Evolutionary conservation across 495 filamentous ascomycete species (phyloP).

Genomic region (Copromyces sp.): DNA sequence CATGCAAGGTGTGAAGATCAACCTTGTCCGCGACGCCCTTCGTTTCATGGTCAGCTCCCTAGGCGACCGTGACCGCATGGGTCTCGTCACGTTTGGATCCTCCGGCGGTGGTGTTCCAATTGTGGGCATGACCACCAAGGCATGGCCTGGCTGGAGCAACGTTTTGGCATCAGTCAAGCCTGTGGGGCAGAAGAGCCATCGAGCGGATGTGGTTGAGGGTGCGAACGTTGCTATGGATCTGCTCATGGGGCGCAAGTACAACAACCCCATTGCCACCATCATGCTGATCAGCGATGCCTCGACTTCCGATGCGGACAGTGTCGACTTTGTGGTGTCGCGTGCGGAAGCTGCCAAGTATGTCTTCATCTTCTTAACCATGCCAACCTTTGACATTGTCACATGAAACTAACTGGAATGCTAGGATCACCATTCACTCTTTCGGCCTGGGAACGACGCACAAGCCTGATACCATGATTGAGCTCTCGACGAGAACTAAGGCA

Average conservation of each 20-base stretch:
- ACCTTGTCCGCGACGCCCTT: constrained; percentile 82
- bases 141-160: constrained; percentile 85
- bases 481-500: constrained; percentile 91
- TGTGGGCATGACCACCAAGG: constrained; percentile 95
- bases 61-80: constrained; percentile 94
- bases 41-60: constrained; percentile 87
- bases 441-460: constrained; percentile 96
- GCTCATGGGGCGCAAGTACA: constrained; percentile 93
- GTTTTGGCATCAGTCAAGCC: constrained; percentile 83
- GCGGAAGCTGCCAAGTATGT: constrained; percentile 94
- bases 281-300: constrained; percentile 97
- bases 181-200: constrained; percentile 90
- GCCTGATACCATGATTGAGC: constrained; percentile 95
- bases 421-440: constrained; percentile 93
- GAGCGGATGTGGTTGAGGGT: constrained; percentile 94
- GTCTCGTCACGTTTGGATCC: constrained; percentile 93
- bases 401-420: constrained; percentile 24
- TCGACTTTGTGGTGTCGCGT: constrained; percentile 96
- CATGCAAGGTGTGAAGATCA: constrained; percentile 98
- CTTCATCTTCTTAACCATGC: neutral
- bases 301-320: constrained; percentile 90
- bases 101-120: constrained; percentile 87
- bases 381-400: neutral
- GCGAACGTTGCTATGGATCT: constrained; percentile 99
- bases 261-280: constrained; percentile 93